Conservation (phyloP, 2,329 filamentous ascomycete genomes). For the Apiospora arundinis region DNA sequence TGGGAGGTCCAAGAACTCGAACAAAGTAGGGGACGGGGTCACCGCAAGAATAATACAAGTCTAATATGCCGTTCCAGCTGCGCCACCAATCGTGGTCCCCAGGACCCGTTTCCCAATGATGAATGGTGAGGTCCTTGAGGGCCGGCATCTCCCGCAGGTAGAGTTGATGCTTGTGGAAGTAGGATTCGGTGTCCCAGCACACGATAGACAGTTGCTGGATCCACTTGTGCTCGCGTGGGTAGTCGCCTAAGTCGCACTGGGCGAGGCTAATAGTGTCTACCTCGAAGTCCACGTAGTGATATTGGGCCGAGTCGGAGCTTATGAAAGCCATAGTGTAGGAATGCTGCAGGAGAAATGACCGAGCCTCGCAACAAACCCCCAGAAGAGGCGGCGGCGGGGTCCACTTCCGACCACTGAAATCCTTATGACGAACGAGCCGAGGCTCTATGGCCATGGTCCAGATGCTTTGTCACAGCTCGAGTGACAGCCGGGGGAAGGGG, state of each 20-base stretch:
- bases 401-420: not conserved
- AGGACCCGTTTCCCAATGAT: not conserved
- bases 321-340: not conserved
- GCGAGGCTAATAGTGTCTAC: not conserved
- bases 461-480: not conserved
- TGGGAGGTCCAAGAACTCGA: not conserved
- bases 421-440: not conserved
- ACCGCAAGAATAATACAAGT: not conserved
- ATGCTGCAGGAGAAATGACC: not conserved
- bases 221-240: not conserved
- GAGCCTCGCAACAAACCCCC: not conserved
- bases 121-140: not conserved
- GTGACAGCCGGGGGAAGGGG: not conserved
- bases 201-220: not conserved
- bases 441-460: constrained; percentile 5
- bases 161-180: not conserved
- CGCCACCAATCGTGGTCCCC: not conserved
- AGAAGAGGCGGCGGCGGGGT: not conserved
- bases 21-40: not conserved
- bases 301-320: not conserved
- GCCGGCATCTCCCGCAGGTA: not conserved
- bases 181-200: not conserved
- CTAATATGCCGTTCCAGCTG: not conserved
- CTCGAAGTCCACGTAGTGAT: not conserved
- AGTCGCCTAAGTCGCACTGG: not conserved